Evolutionary conservation across 352 stramenopile species (phyloP).

Genomic region (Phytophthora sansomeana): DNA sequence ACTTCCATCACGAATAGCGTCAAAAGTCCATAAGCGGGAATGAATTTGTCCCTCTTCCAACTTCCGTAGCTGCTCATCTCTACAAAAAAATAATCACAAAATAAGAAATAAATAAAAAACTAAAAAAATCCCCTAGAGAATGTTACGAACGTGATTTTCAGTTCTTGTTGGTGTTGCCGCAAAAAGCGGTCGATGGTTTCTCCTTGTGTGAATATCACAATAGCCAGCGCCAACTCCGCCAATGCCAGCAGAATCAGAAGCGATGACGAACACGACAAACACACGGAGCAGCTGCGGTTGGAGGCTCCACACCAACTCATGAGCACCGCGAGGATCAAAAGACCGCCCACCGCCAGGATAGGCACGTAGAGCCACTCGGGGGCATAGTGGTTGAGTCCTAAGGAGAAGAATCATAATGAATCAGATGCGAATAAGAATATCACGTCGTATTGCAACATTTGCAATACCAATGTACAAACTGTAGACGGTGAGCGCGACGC

Average conservation of each 20-base stretch:
- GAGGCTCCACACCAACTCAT: slow-evolving; percentile 78
- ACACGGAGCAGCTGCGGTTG: slow-evolving; percentile 50
- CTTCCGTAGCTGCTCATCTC: slow-evolving; percentile 58
- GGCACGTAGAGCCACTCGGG: slow-evolving; percentile 75
- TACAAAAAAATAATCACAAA: slow-evolving; percentile 16
- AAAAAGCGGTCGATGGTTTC: slow-evolving; percentile 67
- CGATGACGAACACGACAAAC: slow-evolving; percentile 66
- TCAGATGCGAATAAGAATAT: slow-evolving; percentile 5
- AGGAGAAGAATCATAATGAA: too few species aligned
- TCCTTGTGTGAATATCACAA: slow-evolving; percentile 78
- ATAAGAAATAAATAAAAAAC: slow-evolving; percentile 9
- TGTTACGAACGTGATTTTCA: slow-evolving; percentile 64
- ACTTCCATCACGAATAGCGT: slow-evolving; percentile 74
- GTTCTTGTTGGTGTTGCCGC: slow-evolving; percentile 65
- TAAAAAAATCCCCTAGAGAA: slow-evolving; percentile 9
- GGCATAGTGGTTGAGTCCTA: slow-evolving; percentile 70
- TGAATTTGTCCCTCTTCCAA: slow-evolving; percentile 75
- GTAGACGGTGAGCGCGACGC: slow-evolving; percentile 65
- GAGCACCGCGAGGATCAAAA: slow-evolving; percentile 54
- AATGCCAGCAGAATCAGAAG: slow-evolving; percentile 71
- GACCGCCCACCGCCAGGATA: slow-evolving; percentile 56
- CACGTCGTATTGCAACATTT: slow-evolving; percentile 2
- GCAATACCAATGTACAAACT: slow-evolving; percentile 60
- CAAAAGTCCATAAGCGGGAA: slow-evolving; percentile 72
- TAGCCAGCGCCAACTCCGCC: slow-evolving; percentile 62